Conservation (phyloP, 1,139 yeast genomes). For the Nakaseomyces nivariensis region DNA sequence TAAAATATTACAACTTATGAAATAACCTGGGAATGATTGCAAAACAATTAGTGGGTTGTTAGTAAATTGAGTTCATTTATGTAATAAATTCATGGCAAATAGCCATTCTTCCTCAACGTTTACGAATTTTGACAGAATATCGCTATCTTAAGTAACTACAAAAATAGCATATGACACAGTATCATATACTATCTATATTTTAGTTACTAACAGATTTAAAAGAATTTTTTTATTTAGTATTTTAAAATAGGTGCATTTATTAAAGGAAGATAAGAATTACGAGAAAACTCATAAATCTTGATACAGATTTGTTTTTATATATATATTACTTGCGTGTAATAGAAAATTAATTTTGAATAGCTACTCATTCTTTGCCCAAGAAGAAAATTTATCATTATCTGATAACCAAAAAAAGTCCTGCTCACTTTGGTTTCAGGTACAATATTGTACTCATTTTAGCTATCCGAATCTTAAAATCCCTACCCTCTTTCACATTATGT, state of each 20-base stretch:
- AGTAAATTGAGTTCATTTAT: slow-evolving; percentile 8
- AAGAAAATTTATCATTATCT: background rate
- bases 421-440: background rate
- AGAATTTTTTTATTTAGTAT: background rate
- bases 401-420: background rate
- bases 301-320: slow-evolving; percentile 1
- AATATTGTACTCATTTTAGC: background rate
- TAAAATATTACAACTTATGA: too few species aligned
- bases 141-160: background rate
- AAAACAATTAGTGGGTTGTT: slow-evolving; percentile 5
- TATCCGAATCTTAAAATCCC: background rate
- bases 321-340: slow-evolving; percentile 3
- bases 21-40: background rate
- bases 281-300: background rate
- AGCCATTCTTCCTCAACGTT: background rate
- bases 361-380: background rate
- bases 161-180: background rate
- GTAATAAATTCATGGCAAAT: background rate
- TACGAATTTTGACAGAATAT: background rate
- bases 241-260: slow-evolving; percentile 2
- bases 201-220: background rate
- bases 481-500: background rate
- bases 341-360: slow-evolving; percentile 2
- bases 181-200: background rate
- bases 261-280: background rate